Base-by-base conservation (phyloP, 495 filamentous ascomycete species). In the Aspergillus sparsus region DNA sequence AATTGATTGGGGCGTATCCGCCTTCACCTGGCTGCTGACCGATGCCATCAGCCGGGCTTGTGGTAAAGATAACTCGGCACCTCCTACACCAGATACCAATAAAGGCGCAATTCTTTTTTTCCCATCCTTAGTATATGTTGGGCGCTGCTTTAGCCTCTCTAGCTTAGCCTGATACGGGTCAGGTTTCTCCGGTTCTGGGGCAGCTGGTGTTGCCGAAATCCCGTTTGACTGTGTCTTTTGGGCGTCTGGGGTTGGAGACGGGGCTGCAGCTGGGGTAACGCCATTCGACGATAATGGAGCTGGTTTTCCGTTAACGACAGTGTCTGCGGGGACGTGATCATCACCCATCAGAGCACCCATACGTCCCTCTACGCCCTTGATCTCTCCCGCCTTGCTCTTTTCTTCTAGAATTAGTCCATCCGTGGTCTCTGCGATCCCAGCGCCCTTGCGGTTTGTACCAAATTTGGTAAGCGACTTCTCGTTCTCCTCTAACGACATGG, bases 291-390 rank as follows among this genome's bases (percentile, higher is more conserved):
- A 68, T 32, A 64, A 49, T 34, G 69, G 53, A 16, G 72, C 56
- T 5, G 70, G 49, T 53, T 70, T 78, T 45, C 80, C 83, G 66
- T 79, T 85, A 37, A 70, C 71, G 18, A 64, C 61, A n/a, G 67
- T 62, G 10, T 72, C 73, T 1, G 70, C 60, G 11, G 65, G 56
- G 32, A 64, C 66, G 62, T 71, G 68, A 12, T 69, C 81, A 73
- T 97, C 95, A 36, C 94, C 94, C 95, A 98, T 98, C 54, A 98
- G 73, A 18, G 92, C 93, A 12, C 94, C 95, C 94, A 99, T 99
- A 61, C 93, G 83, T 7, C 91, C 93, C 75, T 98, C 89, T 0
- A 93, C 92, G 15, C 87, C 92, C 61, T 87, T 90, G 61, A 93
- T 74, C 71, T 99, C 94, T 1, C 87, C 93, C 37, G 87, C 90